A percentile compares a stretch with the other conserved stretches of the same genome.
phyloP scores from a whole-genome alignment of 108 stramenopile species.

The Ochromonas danica region DNA sequence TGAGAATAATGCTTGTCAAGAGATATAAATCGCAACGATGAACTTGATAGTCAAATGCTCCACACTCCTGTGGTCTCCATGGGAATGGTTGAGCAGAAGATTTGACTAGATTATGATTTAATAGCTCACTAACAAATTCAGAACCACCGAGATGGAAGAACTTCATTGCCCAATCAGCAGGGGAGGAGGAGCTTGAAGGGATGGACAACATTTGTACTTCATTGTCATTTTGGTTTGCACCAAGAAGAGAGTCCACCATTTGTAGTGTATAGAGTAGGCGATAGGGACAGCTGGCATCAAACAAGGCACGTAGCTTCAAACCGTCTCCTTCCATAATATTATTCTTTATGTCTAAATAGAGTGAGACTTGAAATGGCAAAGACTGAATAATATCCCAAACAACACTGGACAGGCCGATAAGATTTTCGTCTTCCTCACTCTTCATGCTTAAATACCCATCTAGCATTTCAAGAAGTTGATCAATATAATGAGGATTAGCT shows the following conservation, averaged over 20 bases:
- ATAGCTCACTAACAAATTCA: neutral
- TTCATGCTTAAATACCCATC: slow-evolving; percentile 15
- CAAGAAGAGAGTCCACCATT: neutral
- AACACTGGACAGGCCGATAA: neutral
- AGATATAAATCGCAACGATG: neutral
- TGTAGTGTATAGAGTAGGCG: slow-evolving; percentile 24
- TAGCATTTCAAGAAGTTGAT: slow-evolving; percentile 31
- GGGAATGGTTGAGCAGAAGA: neutral
- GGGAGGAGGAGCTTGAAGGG: neutral
- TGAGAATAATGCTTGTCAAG: neutral
- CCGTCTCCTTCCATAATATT: neutral
- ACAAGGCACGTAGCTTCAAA: neutral
- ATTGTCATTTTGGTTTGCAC: neutral
- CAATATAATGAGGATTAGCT: slow-evolving; percentile 1
- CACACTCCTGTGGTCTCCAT: too few relatives aligned
- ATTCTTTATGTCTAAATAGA: neutral
- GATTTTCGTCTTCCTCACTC: neutral
- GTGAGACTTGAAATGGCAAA: slow-evolving; percentile 1
- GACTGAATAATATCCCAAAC: slow-evolving; percentile 29
- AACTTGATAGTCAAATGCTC: too few relatives aligned
- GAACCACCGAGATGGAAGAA: neutral
- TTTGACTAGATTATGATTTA: neutral
- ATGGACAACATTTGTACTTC: neutral
- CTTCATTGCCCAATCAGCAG: neutral
- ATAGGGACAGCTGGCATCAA: slow-evolving; percentile 1